Evolutionary conservation across 1,139 yeast species (phyloP), one percentile per base, ranked within the genome.

Genomic region (Geotrichum armillariae): DNA sequence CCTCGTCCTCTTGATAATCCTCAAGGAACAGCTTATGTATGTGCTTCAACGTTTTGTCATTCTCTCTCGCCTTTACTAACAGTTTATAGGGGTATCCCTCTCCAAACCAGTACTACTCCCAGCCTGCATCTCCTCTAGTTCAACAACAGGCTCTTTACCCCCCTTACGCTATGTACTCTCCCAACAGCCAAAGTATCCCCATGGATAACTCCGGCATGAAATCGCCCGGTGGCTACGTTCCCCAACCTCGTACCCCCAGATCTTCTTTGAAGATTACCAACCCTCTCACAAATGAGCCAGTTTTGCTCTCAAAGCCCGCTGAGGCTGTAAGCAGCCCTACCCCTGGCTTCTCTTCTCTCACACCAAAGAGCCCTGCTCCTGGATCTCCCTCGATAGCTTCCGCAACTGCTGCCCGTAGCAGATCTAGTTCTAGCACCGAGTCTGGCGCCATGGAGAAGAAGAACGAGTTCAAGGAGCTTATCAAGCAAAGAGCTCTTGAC

Each of bases 381-480:
- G 48, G 55, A 14, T 36, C 61, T 42, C 38, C 49, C 27, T 44
- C 50, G 35, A 25, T 44, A 8, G 43, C 58, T 23, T 36, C 51
- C 25, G 41, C 51, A 9, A 41, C 56, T 31, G 55, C 54, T 32
- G 50, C 60, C 11, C 58, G 62, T 17, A 58, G 52, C 44, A 52
- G 42, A 45, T 41, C 52, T 27, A 41, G 38, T 47, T 49, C 54
- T 49, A 40, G 52, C 18, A 56, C 58, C 9, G 54, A 51, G 39
- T 41, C 51, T 12, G 46, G 55, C 12, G 51, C 55, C 7, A 22
- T 29, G 17, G 50, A 48, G 38, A 53, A 51, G 37, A 54, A 56
- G 41, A 56, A 56, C 47, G 56, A 58, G 41, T 53, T 63, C 45
- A 56, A 50, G 56, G 65, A 58, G 45, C 57, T 59, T 49, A 61